A percentile compares a stretch with the other conserved stretches of the same genome.
Evolutionary conservation across 805 yeast species (phyloP).

Genomic region (Kazachstania bromeliacearum): DNA sequence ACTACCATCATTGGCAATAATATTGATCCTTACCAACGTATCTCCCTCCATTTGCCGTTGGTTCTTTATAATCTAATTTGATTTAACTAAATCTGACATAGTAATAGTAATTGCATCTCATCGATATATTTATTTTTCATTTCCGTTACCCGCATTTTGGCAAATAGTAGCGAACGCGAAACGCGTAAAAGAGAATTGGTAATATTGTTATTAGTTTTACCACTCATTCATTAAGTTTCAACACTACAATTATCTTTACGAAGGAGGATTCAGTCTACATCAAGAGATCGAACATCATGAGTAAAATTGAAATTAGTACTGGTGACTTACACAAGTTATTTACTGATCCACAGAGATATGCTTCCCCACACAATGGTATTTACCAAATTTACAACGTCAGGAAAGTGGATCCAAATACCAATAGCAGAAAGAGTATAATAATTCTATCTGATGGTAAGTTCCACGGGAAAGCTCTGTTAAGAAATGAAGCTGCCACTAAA

Average conservation of each 20-base stretch:
- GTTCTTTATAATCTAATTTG: too few species aligned
- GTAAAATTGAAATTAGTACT: conserved; percentile 9
- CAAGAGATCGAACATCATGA: too few species aligned
- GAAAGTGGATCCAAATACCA: conserved; percentile 23
- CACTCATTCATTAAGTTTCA: too few species aligned
- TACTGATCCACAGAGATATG: conserved; percentile 23
- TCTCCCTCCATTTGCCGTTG: too few species aligned
- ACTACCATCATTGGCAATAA: background rate
- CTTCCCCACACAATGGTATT: conserved; percentile 25
- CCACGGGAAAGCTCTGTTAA: conserved; percentile 43
- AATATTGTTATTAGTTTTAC: background rate
- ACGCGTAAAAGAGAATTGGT: conserved; percentile 2
- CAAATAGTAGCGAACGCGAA: background rate
- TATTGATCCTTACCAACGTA: background rate
- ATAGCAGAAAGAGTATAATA: conserved; percentile 24
- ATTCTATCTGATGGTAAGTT: conserved; percentile 46
- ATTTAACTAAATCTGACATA: too few species aligned
- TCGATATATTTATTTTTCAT: too few species aligned
- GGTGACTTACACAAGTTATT: conserved; percentile 25
- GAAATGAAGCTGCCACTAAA: conserved; percentile 39
- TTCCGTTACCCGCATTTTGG: too few species aligned
- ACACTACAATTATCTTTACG: too few species aligned
- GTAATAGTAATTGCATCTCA: too few species aligned
- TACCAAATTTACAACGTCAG: conserved; percentile 27
- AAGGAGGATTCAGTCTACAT: too few species aligned